phyloP scores from a whole-genome alignment of 768 basidiomycete genomes.

The Amanita subjunquillea region DNA sequence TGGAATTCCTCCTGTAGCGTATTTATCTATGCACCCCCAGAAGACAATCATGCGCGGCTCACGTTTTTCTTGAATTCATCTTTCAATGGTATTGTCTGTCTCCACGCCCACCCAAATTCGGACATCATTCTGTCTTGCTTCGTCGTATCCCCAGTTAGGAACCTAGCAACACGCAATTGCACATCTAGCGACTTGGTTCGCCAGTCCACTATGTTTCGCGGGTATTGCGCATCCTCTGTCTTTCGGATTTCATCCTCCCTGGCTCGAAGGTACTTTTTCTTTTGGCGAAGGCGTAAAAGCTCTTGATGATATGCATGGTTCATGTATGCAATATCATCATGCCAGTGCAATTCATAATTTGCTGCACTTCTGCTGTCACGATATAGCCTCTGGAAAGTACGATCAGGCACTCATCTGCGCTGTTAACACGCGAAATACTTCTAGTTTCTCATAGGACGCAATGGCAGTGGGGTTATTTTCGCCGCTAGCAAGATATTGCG shows the following conservation, averaged over 20 bases:
- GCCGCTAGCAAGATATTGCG: conserved; percentile 10
- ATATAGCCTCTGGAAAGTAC: conserved; percentile 15
- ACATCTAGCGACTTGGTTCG: conserved; percentile 26
- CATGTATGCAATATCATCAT: conserved; percentile 18
- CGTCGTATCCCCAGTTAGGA: conserved; percentile 21
- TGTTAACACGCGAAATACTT: conserved; percentile 8
- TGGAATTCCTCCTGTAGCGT: conserved; percentile 9
- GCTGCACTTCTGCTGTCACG: conserved; percentile 11
- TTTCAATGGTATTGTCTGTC: conserved; percentile 33
- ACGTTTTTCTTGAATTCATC: conserved; percentile 31
- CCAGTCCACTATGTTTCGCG: conserved; percentile 23
- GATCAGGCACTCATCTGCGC: not conserved
- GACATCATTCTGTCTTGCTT: conserved; percentile 36
- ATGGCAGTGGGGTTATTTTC: conserved; percentile 13
- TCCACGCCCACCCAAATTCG: conserved; percentile 43
- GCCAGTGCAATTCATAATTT: conserved; percentile 16
- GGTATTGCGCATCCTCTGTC: conserved; percentile 21
- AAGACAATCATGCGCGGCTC: conserved; percentile 9
- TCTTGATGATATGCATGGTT: conserved; percentile 21
- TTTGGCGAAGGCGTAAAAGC: conserved; percentile 12
- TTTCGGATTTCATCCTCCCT: conserved; percentile 16
- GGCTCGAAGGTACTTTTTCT: conserved; percentile 10
- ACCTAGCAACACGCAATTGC: conserved; percentile 40
- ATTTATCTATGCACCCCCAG: not conserved
- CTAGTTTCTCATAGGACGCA: conserved; percentile 13